A percentile compares a stretch with the other conserved stretches of the same genome.
These are phyloP conservation scores for Trichosporon sp. DNA, from an alignment of 1,284 basidiomycete genomes.

Conservation along the genomic window DNA sequence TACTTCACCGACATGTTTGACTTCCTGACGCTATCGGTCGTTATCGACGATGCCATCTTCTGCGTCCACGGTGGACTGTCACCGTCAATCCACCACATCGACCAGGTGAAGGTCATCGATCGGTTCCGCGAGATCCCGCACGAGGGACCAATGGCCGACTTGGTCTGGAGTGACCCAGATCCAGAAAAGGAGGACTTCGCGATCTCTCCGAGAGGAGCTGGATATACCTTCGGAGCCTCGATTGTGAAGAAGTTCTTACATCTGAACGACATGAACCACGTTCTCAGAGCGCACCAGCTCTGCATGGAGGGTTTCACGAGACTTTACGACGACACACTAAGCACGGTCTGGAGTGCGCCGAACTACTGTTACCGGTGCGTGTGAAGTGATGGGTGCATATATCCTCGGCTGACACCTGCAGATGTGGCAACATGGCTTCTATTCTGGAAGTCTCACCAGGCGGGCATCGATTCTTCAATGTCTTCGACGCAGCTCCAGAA, in stretches of 20 bases:
- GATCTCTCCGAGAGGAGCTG: slow-evolving; percentile 96
- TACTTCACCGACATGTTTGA: slow-evolving; percentile 99
- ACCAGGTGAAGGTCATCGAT: slow-evolving; percentile 99
- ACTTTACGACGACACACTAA: slow-evolving; percentile 88
- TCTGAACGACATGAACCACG: slow-evolving; percentile 94
- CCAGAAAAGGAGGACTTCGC: slow-evolving; percentile 99
- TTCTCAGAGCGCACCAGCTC: slow-evolving; percentile 94
- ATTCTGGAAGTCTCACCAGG: slow-evolving; percentile 94
- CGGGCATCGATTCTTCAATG: slow-evolving; percentile 88
- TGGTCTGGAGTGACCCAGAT: slow-evolving; percentile 99
- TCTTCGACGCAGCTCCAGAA: slow-evolving; percentile 94
- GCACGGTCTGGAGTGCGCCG: slow-evolving; percentile 97
- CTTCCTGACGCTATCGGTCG: slow-evolving; percentile 92
- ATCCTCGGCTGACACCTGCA: slow-evolving; percentile 48
- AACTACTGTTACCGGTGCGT: slow-evolving; percentile 74
- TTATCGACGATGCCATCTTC: slow-evolving; percentile 98
- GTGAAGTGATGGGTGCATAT: neutral
- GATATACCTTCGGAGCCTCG: slow-evolving; percentile 96
- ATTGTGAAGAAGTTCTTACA: slow-evolving; percentile 97
- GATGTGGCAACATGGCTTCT: slow-evolving; percentile 95
- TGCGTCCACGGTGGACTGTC: slow-evolving; percentile 98
- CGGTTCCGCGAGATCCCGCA: slow-evolving; percentile 99
- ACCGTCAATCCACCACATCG: slow-evolving; percentile 96
- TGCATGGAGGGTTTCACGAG: slow-evolving; percentile 99
- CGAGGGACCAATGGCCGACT: slow-evolving; percentile 99